Base-by-base conservation (phyloP, 805 yeast genomes). In the Priceomyces fermenticarens region DNA sequence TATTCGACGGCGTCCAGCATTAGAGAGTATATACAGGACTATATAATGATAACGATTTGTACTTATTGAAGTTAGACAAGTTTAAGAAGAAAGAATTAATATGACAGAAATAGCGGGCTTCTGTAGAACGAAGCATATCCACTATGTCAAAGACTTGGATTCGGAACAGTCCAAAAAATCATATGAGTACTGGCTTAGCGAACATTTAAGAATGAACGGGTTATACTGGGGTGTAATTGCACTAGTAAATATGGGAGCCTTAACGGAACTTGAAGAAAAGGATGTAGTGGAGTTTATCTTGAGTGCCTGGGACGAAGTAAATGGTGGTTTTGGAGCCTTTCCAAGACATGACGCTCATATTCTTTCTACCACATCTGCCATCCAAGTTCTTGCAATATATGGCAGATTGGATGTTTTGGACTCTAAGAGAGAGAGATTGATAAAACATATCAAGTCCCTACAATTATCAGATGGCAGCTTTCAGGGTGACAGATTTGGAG, bases 221-320 rank as follows among this genome's bases (percentile, higher is more conserved):
- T 73, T 93, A 0, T 93, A 93, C 59, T 93, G 99, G 99, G 98
- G 97, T 0, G 67, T 88, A 2, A 83, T 85, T 12, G 88, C 97
- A 0, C 61, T 90, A 26, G 76, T 77, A 37, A 62, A 84, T 1
- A 57, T 91, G 62, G 70, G 75, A 23, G 67, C 81, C 2, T 62
- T 72, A 27, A 60, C 60, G 20, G 76, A 80, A 0, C 75, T 91
- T 42, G 71, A 81, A n/a, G 68, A 72, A 39, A 63, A 71, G 1
- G 86, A 83, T 5, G 78, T 91, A 10, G 61, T 86, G 1, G 62
- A 69, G n/a, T 93, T 82, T 58, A 86, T 91, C 3, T 40, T 78
- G 51, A 64, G 72, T 10, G 91, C 98, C 57, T 81, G 77, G 60
- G 74, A 81, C 45, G 54, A 51, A 0, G 58, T 57, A 13, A 55